Conservation (phyloP, 1,284 basidiomycete species). For the Schizophyllum commune region DNA sequence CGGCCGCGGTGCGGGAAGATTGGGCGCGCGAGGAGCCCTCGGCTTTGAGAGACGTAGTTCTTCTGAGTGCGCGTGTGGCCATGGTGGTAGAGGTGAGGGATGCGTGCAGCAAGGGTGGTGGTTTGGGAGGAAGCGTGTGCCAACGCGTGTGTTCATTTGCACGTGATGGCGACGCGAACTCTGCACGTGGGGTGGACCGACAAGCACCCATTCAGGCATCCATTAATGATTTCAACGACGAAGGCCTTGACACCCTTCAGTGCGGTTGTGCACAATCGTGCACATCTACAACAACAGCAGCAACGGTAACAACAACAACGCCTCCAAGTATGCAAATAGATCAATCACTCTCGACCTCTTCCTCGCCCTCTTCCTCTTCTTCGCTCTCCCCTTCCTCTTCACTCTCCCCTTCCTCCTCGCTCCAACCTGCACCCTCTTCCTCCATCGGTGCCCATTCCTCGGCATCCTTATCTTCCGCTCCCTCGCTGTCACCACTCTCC, state of each 20-base stretch:
- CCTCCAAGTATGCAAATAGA: not conserved
- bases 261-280: too few species aligned
- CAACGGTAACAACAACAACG: too few species aligned
- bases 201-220: conserved; percentile 13
- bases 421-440: conserved; percentile 15
- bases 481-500: conserved; percentile 22
- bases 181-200: conserved; percentile 3
- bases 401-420: conserved; percentile 15
- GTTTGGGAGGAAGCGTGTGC: conserved; percentile 5
- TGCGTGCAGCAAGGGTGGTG: conserved; percentile 4
- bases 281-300: too few species aligned
- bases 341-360: conserved; percentile 13
- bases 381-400: conserved; percentile 15
- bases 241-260: too few species aligned
- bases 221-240: too few species aligned
- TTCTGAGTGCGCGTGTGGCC: conserved; percentile 1
- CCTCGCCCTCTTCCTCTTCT: conserved; percentile 16
- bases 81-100: conserved; percentile 8
- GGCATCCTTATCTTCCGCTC: conserved; percentile 21
- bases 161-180: conserved; percentile 11
- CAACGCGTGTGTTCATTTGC: conserved; percentile 6
- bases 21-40: not conserved
- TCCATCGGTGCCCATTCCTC: conserved; percentile 14
- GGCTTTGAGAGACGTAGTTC: not conserved
- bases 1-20: not conserved